These are phyloP conservation scores for Pecoramyces ruminantium DNA, from an alignment of 192 early-diverging fungal species.

Conservation along the genomic window DNA sequence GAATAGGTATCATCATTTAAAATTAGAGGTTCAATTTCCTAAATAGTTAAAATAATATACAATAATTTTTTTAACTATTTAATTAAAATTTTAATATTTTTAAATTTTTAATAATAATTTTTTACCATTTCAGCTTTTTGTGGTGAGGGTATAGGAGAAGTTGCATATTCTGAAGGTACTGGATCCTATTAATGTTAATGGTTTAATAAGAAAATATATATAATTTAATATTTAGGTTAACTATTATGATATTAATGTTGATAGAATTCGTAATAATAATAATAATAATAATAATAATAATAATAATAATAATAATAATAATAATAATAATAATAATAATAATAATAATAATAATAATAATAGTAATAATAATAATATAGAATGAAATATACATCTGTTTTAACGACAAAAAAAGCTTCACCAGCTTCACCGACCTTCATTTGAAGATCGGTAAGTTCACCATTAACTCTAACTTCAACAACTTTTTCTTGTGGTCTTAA, in stretches of 20 bases:
- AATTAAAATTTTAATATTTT: too few relatives aligned
- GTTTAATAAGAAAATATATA: not conserved
- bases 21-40: too few relatives aligned
- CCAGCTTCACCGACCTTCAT: slow-evolving; percentile 98
- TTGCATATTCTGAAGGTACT: slow-evolving; percentile 82
- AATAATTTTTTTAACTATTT: too few relatives aligned
- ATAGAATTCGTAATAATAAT: too few relatives aligned
- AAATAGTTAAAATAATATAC: too few relatives aligned
- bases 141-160: slow-evolving; percentile 42
- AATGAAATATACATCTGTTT: slow-evolving; percentile 38
- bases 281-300: too few relatives aligned
- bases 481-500: slow-evolving; percentile 83
- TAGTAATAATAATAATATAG: too few relatives aligned
- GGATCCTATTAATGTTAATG: slow-evolving; percentile 20
- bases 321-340: not conserved
- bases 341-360: too few relatives aligned
- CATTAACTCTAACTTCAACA: slow-evolving; percentile 77
- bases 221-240: not conserved
- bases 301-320: too few relatives aligned
- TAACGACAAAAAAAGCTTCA: slow-evolving; percentile 94
- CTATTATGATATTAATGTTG: too few relatives aligned
- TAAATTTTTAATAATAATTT: not conserved
- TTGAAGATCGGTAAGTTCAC: slow-evolving; percentile 44
- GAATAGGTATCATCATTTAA: too few relatives aligned
- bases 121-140: not conserved